Evolutionary conservation across 2,329 filamentous ascomycete species (phyloP).

Genomic region (Cercospora nicotianae): DNA sequence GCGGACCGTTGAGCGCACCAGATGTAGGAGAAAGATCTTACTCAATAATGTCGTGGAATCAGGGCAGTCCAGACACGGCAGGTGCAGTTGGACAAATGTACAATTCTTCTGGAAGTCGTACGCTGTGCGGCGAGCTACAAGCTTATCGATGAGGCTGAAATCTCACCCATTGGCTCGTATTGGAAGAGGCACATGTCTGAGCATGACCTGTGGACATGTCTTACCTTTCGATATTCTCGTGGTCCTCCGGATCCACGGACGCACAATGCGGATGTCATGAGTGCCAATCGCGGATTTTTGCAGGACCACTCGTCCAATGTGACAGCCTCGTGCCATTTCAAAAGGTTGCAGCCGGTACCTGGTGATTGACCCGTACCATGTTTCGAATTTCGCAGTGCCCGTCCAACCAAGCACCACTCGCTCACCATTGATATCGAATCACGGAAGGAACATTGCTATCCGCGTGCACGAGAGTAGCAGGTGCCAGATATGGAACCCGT

Average conservation of each 20-base stretch:
- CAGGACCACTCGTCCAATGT: slow-evolving; percentile 1
- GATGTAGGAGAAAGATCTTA: neutral
- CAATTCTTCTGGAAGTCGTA: neutral
- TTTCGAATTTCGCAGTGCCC: neutral
- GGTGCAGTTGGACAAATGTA: neutral
- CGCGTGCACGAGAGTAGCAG: neutral
- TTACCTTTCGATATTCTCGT: neutral
- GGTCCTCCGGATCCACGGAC: neutral
- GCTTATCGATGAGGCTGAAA: neutral
- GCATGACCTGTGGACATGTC: neutral
- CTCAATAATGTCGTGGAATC: neutral
- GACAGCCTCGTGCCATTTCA: neutral
- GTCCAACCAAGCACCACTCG: neutral
- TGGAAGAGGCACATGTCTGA: neutral
- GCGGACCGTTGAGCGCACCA: neutral
- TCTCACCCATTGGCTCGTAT: neutral
- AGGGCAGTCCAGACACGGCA: neutral
- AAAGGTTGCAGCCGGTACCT: neutral
- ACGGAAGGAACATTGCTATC: neutral
- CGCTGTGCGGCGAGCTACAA: neutral
- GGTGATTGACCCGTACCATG: neutral
- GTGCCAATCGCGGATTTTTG: slow-evolving; percentile 18
- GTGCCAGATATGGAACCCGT: neutral
- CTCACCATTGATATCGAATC: neutral
- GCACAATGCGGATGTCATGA: neutral